Percentiles rank a stretch among this genome's conserved stretches.
phyloP scores from a whole-genome alignment of 768 basidiomycete genomes.

The Pleurotus citrinopileatus region DNA sequence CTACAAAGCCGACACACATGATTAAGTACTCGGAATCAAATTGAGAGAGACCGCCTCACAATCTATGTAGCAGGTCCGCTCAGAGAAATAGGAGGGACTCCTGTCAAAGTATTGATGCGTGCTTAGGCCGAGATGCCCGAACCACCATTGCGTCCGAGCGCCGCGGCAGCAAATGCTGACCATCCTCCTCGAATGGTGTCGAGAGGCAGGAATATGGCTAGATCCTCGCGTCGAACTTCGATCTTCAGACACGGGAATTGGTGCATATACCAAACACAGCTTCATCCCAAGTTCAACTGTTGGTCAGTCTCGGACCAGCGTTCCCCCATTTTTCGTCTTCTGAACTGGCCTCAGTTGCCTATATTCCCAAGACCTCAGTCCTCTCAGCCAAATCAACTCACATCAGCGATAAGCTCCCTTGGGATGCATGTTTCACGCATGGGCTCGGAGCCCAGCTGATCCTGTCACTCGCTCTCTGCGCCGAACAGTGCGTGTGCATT shows the following conservation, averaged over 20 bases:
- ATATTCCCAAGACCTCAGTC: conserved; percentile 60
- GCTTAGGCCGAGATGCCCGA: too few species aligned
- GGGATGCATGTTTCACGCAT: conserved; percentile 32
- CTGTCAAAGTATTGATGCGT: too few species aligned
- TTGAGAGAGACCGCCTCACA: too few species aligned
- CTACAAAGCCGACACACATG: too few species aligned
- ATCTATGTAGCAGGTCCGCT: too few species aligned
- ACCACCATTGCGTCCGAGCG: too few species aligned
- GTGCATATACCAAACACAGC: conserved; percentile 31
- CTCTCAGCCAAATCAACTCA: conserved; percentile 60
- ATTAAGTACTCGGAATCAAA: too few species aligned
- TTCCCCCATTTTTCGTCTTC: background rate
- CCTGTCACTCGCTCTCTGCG: conserved; percentile 61
- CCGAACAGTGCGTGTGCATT: conserved; percentile 47
- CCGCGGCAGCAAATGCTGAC: too few species aligned
- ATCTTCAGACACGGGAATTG: conserved; percentile 25
- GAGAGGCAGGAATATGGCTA: conserved; percentile 40
- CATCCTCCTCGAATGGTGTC: too few species aligned
- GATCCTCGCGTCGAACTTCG: conserved; percentile 41
- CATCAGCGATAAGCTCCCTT: conserved; percentile 39
- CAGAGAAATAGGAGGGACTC: too few species aligned
- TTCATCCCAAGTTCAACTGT: conserved; percentile 31
- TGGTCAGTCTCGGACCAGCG: conserved; percentile 30
- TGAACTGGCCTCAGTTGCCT: conserved; percentile 45
- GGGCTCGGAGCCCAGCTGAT: conserved; percentile 60